These are phyloP conservation scores for Spiraea crenata DNA, from an alignment of 331 rosid species.

Conservation along the genomic window DNA sequence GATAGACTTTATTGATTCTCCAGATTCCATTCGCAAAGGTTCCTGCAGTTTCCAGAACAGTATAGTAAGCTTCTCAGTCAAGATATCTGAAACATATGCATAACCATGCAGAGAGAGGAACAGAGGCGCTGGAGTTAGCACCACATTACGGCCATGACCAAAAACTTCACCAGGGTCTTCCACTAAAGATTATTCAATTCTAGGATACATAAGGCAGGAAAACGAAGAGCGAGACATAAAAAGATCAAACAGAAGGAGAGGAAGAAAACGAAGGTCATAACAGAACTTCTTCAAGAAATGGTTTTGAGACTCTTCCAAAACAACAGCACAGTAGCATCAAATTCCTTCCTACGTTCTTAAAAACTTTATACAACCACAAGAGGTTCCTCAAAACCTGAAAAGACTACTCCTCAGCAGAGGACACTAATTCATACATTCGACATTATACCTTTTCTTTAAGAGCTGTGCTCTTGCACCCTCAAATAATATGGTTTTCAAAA, in stretches of 20 bases:
- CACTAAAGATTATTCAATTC: not conserved
- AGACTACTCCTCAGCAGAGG: not conserved
- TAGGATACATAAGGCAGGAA: too few relatives aligned
- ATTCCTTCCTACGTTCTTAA: not conserved
- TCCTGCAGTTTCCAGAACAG: conserved; percentile 45
- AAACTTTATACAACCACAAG: not conserved
- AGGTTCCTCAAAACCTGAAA: not conserved
- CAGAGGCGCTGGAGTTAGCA: not conserved
- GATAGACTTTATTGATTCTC: conserved; percentile 46
- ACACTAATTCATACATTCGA: not conserved
- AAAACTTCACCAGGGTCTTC: not conserved
- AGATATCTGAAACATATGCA: not conserved
- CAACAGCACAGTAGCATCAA: not conserved
- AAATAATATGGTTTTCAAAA: not conserved
- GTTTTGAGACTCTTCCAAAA: not conserved
- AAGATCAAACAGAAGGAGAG: not conserved
- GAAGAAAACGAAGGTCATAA: not conserved
- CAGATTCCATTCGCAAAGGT: conserved; percentile 28
- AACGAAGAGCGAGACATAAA: not conserved
- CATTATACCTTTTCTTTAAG: not conserved
- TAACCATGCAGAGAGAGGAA: not conserved
- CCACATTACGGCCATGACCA: not conserved
- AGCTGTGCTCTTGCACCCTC: not conserved
- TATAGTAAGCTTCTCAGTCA: conserved; percentile 5
- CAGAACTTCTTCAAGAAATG: not conserved